phyloP scores from a whole-genome alignment of 257 asterid genomes.

The Plectranthus barbatus region DNA sequence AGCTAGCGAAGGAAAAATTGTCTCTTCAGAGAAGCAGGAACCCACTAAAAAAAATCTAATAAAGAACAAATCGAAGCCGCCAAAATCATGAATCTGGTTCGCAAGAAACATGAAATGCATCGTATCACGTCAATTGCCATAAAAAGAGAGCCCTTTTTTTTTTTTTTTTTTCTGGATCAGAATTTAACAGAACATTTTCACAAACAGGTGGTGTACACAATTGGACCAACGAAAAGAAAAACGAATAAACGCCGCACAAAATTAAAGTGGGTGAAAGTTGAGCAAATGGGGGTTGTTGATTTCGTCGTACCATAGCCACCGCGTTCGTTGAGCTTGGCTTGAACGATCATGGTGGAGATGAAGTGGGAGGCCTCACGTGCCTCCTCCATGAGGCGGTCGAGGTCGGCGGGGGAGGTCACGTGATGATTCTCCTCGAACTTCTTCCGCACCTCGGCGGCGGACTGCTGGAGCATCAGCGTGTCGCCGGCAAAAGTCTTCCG shows the following conservation, averaged over 20 bases:
- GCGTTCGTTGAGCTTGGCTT: conserved; percentile 80
- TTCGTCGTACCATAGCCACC: conserved; percentile 72
- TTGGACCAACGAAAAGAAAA: neutral
- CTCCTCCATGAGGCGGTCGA: conserved; percentile 62
- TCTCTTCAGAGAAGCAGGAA: too few species aligned
- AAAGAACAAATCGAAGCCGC: too few species aligned
- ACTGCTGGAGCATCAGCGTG: conserved; percentile 67
- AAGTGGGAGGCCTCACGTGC: conserved; percentile 86
- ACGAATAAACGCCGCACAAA: neutral
- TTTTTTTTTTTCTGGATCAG: neutral
- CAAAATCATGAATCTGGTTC: too few species aligned
- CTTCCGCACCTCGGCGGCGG: conserved; percentile 78
- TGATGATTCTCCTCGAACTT: conserved; percentile 88
- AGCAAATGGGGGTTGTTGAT: neutral
- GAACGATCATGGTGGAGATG: conserved; percentile 85
- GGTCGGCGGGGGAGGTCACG: conserved; percentile 64
- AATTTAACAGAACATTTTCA: conserved; percentile 4
- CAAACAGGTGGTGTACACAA: conserved; percentile 35
- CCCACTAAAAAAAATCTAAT: too few species aligned
- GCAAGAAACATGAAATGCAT: too few species aligned
- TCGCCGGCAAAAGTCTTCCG: conserved; percentile 90
- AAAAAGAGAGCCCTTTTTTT: too few species aligned
- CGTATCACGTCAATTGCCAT: too few species aligned
- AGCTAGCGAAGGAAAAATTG: neutral
- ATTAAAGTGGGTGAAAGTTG: neutral